Conservation (phyloP, 495 filamentous ascomycete genomes). For the Neurospora sp. region DNA sequence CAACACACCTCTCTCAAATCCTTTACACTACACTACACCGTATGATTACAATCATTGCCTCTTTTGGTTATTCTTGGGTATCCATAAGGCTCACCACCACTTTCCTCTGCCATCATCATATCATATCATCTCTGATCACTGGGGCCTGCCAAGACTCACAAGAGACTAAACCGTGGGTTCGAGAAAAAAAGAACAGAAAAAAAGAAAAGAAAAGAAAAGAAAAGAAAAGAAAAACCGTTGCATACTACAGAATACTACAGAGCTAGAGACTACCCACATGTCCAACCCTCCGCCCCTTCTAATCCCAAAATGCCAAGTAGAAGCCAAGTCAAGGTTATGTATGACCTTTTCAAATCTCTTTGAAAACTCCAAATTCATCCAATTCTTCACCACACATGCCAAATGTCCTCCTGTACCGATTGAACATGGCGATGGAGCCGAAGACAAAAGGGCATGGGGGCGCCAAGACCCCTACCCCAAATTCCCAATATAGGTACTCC, state of each 20-base stretch:
- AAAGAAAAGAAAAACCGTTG: background rate
- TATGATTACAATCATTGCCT: background rate
- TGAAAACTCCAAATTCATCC: background rate
- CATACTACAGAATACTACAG: background rate
- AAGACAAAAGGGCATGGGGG: background rate
- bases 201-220: background rate
- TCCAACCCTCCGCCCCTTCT: background rate
- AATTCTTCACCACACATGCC: background rate
- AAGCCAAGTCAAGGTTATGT: background rate
- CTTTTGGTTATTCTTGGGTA: background rate
- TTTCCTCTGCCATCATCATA: background rate
- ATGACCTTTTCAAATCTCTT: too few relatives aligned
- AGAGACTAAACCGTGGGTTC: background rate
- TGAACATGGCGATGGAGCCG: background rate
- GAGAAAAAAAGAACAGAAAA: background rate
- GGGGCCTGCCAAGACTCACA: background rate
- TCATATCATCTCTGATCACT: background rate
- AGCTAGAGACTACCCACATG: background rate
- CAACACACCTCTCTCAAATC: background rate
- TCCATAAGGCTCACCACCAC: background rate
- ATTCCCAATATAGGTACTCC: too few relatives aligned
- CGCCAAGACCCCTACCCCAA: background rate
- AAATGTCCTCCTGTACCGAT: too few relatives aligned
- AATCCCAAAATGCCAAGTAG: background rate
- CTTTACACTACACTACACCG: background rate